Conservation (phyloP, 2,329 filamentous ascomycete genomes). For the Trichoderma sp. region DNA sequence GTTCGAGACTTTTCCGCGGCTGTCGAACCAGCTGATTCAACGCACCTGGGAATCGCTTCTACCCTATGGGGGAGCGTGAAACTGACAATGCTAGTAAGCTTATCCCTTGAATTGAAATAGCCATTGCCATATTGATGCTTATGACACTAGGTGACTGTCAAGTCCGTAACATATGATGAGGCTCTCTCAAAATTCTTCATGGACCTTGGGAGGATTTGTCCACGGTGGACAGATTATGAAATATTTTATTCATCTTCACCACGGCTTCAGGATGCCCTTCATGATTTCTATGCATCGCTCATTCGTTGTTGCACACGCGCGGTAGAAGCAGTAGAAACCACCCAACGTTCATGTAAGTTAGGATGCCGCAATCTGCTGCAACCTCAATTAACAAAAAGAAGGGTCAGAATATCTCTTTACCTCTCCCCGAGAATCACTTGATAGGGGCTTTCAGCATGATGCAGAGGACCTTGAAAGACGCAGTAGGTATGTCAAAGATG, state of each 20-base stretch:
- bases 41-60: conserved; percentile 37
- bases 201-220: conserved; percentile 34
- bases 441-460: conserved; percentile 28
- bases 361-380: background rate
- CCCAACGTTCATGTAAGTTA: conserved; percentile 29
- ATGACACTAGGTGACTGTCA: conserved; percentile 30
- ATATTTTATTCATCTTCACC: conserved; percentile 35
- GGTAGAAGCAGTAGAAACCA: conserved; percentile 29
- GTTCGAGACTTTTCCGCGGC: conserved; percentile 37
- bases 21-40: conserved; percentile 38
- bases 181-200: conserved; percentile 37
- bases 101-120: accelerated
- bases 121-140: background rate
- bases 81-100: conserved; percentile 37
- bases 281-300: conserved; percentile 35
- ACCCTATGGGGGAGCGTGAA: conserved; percentile 44
- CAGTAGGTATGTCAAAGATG: background rate
- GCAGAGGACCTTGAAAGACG: background rate
- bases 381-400: background rate
- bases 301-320: conserved; percentile 36
- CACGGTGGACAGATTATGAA: conserved; percentile 37
- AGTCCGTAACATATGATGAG: conserved; percentile 40
- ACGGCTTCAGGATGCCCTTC: conserved; percentile 34
- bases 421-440: conserved; percentile 29
- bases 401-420: conserved; percentile 1